A percentile compares a stretch with the other conserved stretches of the same genome.
These are phyloP conservation scores for Nakaseomyces uthaithaninus DNA, from an alignment of 1,139 yeast species.

Conservation along the genomic window DNA sequence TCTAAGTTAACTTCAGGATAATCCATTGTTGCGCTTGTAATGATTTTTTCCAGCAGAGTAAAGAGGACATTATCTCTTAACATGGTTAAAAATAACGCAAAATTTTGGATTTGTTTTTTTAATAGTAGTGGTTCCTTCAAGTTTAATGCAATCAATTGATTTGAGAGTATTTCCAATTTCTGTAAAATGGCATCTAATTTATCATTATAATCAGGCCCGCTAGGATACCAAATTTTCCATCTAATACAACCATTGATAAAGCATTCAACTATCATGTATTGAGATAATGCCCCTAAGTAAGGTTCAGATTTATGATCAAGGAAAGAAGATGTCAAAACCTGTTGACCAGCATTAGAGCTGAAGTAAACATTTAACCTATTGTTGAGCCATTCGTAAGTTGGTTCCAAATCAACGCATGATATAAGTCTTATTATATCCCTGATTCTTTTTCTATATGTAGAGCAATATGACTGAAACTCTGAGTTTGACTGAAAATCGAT, in stretches of 20 bases:
- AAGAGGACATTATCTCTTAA: conserved; percentile 77
- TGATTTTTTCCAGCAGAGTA: conserved; percentile 74
- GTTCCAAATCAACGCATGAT: conserved; percentile 78
- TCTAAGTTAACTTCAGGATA: conserved; percentile 52
- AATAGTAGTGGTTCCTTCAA: conserved; percentile 72
- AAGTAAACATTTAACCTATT: conserved; percentile 64
- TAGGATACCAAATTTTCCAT: conserved; percentile 86
- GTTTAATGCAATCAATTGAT: conserved; percentile 64
- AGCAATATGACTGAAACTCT: conserved; percentile 69
- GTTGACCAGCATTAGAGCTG: conserved; percentile 61
- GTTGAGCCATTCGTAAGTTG: conserved; percentile 76
- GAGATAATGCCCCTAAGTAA: conserved; percentile 69
- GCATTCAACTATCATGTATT: conserved; percentile 79
- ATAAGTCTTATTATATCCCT: conserved; percentile 87
- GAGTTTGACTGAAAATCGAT: conserved; percentile 84
- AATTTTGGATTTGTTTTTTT: conserved; percentile 80
- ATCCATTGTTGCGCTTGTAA: conserved; percentile 80
- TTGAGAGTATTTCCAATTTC: conserved; percentile 69
- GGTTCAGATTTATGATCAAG: conserved; percentile 55
- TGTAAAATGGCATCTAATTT: conserved; percentile 49
- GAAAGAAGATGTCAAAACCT: conserved; percentile 49
- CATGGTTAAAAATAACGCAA: conserved; percentile 95
- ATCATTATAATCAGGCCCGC: conserved; percentile 50
- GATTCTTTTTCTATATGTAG: conserved; percentile 72
- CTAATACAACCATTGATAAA: conserved; percentile 89